Conservation (phyloP, 2,329 filamentous ascomycete genomes). For the Alternaria burnsii region DNA sequence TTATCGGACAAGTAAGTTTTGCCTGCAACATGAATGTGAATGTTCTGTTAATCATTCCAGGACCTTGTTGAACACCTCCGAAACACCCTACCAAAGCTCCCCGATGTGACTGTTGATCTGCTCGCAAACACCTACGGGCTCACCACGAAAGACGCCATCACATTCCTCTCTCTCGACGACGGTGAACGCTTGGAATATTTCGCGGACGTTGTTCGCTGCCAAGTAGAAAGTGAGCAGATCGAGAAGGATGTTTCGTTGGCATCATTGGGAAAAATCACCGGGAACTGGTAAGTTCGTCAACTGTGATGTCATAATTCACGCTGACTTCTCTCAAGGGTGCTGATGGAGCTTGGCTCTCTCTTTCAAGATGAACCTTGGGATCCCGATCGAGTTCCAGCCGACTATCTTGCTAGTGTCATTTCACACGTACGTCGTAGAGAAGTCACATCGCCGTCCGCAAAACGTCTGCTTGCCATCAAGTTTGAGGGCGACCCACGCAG, state of each 20-base stretch:
- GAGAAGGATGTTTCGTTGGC: slow-evolving; percentile 3
- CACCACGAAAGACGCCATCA: slow-evolving; percentile 81
- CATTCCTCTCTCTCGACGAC: slow-evolving; percentile 78
- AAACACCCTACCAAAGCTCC: slow-evolving; percentile 71
- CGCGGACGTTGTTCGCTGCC: slow-evolving; percentile 65
- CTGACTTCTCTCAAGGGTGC: slow-evolving; percentile 49
- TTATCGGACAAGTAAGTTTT: slow-evolving; percentile 66
- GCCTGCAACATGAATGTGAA: background rate
- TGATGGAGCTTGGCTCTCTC: slow-evolving; percentile 62
- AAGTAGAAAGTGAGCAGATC: slow-evolving; percentile 38
- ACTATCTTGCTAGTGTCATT: slow-evolving; percentile 57
- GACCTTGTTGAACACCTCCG: slow-evolving; percentile 73
- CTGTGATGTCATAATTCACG: background rate
- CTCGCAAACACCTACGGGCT: slow-evolving; percentile 72
- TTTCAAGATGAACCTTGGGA: slow-evolving; percentile 55
- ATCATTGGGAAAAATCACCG: slow-evolving; percentile 58
- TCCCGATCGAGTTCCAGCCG: slow-evolving; percentile 49
- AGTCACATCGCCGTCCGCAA: slow-evolving; percentile 66
- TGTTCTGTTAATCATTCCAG: slow-evolving; percentile 26
- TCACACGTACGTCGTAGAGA: slow-evolving; percentile 51
- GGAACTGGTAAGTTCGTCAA: slow-evolving; percentile 61
- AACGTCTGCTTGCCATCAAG: slow-evolving; percentile 64
- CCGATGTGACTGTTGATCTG: slow-evolving; percentile 73
- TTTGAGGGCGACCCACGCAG: slow-evolving; percentile 61
- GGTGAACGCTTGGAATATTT: slow-evolving; percentile 86